phyloP scores from a whole-genome alignment of 495 filamentous ascomycete species.

The Xylaria palmicola region DNA sequence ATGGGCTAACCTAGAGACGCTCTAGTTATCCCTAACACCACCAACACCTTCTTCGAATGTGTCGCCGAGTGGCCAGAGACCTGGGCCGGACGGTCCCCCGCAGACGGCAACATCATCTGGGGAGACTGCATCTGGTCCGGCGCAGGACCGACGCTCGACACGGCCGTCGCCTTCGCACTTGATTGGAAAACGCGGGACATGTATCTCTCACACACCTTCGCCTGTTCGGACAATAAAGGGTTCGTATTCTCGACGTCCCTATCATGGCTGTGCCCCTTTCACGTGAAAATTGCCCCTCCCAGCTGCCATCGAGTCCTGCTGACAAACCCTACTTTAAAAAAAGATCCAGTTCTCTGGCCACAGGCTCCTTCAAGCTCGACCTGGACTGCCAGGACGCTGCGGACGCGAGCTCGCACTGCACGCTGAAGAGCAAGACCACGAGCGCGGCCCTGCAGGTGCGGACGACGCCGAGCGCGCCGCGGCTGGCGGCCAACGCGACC shows the following conservation, averaged over 20 bases:
- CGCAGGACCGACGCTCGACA: slow-evolving; percentile 33
- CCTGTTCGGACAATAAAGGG: slow-evolving; percentile 37
- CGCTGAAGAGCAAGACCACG: slow-evolving; percentile 17
- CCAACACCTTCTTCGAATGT: slow-evolving; percentile 38
- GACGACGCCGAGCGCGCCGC: slow-evolving; percentile 19
- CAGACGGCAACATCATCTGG: slow-evolving; percentile 38
- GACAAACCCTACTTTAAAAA: not conserved
- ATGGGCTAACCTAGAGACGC: not conserved
- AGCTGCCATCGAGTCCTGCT: no score
- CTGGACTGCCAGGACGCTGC: slow-evolving; percentile 30
- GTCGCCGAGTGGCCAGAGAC: slow-evolving; percentile 39
- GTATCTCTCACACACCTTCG: slow-evolving; percentile 39
- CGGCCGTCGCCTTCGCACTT: slow-evolving; percentile 35
- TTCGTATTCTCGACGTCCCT: slow-evolving; percentile 23
- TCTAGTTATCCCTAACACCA: slow-evolving; percentile 23
- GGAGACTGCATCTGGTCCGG: slow-evolving; percentile 44
- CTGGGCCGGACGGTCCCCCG: slow-evolving; percentile 35
- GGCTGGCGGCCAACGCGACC: slow-evolving; percentile 10
- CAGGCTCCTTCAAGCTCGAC: slow-evolving; percentile 30
- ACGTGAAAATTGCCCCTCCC: no score
- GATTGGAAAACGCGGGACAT: slow-evolving; percentile 40
- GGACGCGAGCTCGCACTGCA: slow-evolving; percentile 27
- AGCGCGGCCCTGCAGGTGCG: slow-evolving; percentile 21
- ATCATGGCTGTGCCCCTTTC: no score
- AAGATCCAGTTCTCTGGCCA: slow-evolving; percentile 35